phyloP scores from a whole-genome alignment of 192 early-diverging fungal genomes.

The Coemansia reversa region DNA sequence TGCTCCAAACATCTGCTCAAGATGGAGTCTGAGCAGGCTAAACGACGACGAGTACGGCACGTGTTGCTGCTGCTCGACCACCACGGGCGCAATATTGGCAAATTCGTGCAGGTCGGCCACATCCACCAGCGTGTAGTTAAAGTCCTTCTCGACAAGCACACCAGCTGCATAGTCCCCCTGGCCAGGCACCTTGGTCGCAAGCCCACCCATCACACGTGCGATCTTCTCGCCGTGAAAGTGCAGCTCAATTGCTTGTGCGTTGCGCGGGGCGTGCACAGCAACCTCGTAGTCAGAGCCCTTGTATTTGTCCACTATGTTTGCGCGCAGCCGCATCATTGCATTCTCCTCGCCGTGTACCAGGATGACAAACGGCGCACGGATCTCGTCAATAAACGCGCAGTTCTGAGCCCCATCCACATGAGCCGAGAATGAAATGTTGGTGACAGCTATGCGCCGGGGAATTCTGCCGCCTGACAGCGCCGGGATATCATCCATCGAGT shows the following conservation, averaged over 20 bases:
- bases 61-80: conserved; percentile 73
- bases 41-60: conserved; percentile 77
- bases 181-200: conserved; percentile 74
- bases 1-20: conserved; percentile 93
- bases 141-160: conserved; percentile 86
- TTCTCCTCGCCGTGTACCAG: conserved; percentile 96
- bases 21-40: conserved; percentile 80
- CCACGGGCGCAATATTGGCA: conserved; percentile 72
- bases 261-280: conserved; percentile 84
- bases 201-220: conserved; percentile 79
- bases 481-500: conserved; percentile 80
- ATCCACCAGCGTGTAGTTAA: conserved; percentile 83
- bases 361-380: conserved; percentile 86
- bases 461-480: conserved; percentile 79
- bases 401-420: conserved; percentile 98
- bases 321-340: conserved; percentile 86
- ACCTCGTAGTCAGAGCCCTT: conserved; percentile 73
- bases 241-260: conserved; percentile 85
- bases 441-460: conserved; percentile 78
- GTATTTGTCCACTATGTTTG: conserved; percentile 82
- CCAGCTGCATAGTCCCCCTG: conserved; percentile 70
- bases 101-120: conserved; percentile 79
- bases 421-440: conserved; percentile 96
- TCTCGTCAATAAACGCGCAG: conserved; percentile 93
- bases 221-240: conserved; percentile 94